These are phyloP conservation scores for Dactylis glomerata DNA, from an alignment of 176 grass and related monocot genomes.

Conservation along the genomic window DNA sequence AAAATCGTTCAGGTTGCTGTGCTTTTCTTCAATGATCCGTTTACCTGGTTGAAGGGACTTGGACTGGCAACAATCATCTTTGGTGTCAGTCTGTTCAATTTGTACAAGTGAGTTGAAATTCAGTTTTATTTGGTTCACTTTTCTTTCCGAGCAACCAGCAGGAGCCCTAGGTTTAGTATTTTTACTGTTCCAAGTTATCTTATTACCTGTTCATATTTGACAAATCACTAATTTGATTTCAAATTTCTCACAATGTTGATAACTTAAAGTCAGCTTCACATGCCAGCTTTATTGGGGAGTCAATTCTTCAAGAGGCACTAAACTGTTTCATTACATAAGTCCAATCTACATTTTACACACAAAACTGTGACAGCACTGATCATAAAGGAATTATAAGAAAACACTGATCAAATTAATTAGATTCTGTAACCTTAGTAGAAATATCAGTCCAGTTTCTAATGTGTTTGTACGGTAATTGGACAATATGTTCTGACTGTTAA, in stretches of 20 bases:
- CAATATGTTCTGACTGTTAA: conserved; percentile 24
- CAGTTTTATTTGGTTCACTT: conserved; percentile 7
- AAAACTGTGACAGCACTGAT: not conserved
- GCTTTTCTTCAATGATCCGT: conserved; percentile 85
- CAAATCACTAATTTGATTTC: not conserved
- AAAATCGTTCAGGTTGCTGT: conserved; percentile 73
- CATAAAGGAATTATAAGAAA: not conserved
- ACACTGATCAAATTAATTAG: not conserved
- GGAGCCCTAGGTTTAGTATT: not conserved
- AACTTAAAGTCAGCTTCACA: not conserved
- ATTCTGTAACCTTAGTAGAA: not conserved
- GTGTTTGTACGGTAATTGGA: not conserved
- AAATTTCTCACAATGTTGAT: not conserved
- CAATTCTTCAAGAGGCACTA: not conserved
- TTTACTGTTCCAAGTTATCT: not conserved
- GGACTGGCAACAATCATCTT: conserved; percentile 72
- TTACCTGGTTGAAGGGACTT: conserved; percentile 95
- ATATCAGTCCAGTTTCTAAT: not conserved
- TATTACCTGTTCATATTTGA: not conserved
- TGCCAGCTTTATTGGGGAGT: not conserved
- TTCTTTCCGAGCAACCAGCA: not conserved
- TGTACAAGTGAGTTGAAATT: conserved; percentile 81
- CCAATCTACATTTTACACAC: not conserved
- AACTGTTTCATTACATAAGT: not conserved
- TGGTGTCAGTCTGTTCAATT: conserved; percentile 86